A percentile compares a stretch with the other conserved stretches of the same genome.
phyloP scores from a whole-genome alignment of 2,329 filamentous ascomycete genomes.

The Trichoderma sp. region DNA sequence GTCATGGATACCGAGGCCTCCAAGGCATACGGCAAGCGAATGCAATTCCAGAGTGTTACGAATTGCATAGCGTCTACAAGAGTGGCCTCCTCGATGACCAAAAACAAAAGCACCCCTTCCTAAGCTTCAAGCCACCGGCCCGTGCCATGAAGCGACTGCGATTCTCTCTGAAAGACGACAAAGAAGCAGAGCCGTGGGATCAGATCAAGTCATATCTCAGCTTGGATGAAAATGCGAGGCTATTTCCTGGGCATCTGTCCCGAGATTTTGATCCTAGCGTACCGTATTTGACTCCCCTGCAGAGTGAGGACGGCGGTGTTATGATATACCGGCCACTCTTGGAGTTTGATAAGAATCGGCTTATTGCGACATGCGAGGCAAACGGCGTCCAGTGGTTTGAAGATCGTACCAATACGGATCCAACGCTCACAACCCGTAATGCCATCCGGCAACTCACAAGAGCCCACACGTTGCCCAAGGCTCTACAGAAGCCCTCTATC shows the following conservation, averaged over 20 bases:
- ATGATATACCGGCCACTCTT: conserved; percentile 68
- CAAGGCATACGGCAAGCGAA: conserved; percentile 63
- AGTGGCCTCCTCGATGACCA: conserved; percentile 58
- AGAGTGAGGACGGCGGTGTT: conserved; percentile 64
- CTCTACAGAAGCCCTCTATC: conserved; percentile 64
- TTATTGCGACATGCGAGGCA: conserved; percentile 73
- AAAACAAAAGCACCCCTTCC: conserved; percentile 32
- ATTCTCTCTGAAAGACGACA: conserved; percentile 30
- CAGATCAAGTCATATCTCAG: conserved; percentile 20
- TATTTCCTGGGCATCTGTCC: conserved; percentile 29
- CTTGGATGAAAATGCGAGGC: conserved; percentile 26
- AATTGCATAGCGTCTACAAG: conserved; percentile 67
- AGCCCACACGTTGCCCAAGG: conserved; percentile 60
- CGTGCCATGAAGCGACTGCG: conserved; percentile 33
- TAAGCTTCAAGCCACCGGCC: conserved; percentile 36
- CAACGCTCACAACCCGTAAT: conserved; percentile 75
- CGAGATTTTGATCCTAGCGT: conserved; percentile 24
- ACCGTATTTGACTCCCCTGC: conserved; percentile 36
- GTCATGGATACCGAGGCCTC: conserved; percentile 68
- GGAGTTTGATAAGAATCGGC: conserved; percentile 65
- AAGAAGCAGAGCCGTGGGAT: conserved; percentile 25
- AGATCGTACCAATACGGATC: conserved; percentile 78
- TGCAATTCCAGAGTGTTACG: conserved; percentile 80
- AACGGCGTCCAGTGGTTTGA: conserved; percentile 73
- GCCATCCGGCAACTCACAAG: conserved; percentile 67